A percentile compares a stretch with the other conserved stretches of the same genome.
phyloP scores from a whole-genome alignment of 2,329 filamentous ascomycete species.

The Didymella segeticola region DNA sequence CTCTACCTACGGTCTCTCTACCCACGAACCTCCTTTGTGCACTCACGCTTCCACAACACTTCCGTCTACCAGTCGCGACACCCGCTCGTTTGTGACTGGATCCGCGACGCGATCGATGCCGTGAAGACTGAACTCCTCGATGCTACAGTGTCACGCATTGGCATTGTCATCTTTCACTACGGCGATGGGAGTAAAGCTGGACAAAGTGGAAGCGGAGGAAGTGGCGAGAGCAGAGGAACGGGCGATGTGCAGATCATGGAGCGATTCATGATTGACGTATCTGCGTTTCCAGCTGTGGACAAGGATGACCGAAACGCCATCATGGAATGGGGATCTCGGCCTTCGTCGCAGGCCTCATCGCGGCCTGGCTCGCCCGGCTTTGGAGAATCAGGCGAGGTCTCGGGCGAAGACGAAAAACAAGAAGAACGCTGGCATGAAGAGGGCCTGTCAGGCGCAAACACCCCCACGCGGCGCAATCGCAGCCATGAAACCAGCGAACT shows the following conservation, averaged over 20 bases:
- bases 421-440: background rate
- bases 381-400: conserved; percentile 6
- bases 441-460: background rate
- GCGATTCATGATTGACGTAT: conserved; percentile 67
- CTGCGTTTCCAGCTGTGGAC: conserved; percentile 59
- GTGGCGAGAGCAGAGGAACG: background rate
- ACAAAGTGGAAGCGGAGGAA: background rate
- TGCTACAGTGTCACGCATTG: conserved; percentile 61
- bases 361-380: background rate
- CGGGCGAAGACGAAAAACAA: background rate
- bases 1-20: conserved; percentile 84
- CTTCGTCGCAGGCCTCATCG: conserved; percentile 6
- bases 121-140: conserved; percentile 71
- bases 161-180: conserved; percentile 63
- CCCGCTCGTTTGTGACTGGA: conserved; percentile 84
- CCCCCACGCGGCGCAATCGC: conserved; percentile 1
- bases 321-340: conserved; percentile 51
- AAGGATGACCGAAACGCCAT: conserved; percentile 57
- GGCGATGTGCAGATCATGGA: conserved; percentile 60
- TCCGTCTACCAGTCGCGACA: conserved; percentile 86
- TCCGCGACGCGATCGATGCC: conserved; percentile 78
- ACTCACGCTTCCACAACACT: conserved; percentile 81
- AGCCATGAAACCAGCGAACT: conserved; percentile 14
- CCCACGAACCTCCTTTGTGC: conserved; percentile 77
- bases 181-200: conserved; percentile 2